Evolutionary conservation across 345 rosid genomes (phyloP), one percentile per base, ranked within the genome.

Genomic region (Citrus mangshanensis): DNA sequence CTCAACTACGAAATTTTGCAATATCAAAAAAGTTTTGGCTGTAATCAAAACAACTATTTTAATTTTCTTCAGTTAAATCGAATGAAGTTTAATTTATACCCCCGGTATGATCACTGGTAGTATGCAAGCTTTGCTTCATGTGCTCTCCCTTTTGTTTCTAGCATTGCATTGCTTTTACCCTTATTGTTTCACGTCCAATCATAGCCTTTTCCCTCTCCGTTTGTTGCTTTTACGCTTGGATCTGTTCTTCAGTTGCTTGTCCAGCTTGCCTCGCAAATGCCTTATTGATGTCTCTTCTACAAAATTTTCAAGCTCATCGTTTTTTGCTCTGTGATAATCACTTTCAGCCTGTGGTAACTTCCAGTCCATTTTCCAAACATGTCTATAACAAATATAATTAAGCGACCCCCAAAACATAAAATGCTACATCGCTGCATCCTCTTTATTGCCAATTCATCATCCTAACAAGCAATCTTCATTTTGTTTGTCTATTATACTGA

Each of bases 191-290:
- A 71, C 98, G 93, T 79, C 94, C 97, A 18, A 94, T 90, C 86
- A 92, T 94, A 82, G 97, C 97, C 82, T 90, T 95, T 84, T 94
- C 98, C 89, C 93, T 91, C 89, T 95, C 97, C 1, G 98, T 95
- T 75, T 90, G 99, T 51, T 92, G 86, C 77, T 87, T 82, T 80
- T 92, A 95, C 12, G 95, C 94, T 83, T 95, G 98, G 84, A 94
- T 95, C 82, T 94, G 97, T 79, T 94, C 97, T 83, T 92, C 99
- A 0, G 95, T 92, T 76, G 97, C 97, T 79, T 92, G 83, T 13
- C 97, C 89, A 86, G 94, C 92, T 79, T 87, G 94, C 82, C 92
- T 97, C 82, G 2, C 10, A 38, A 38, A 38, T 90, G 91, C 87
- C 98, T 89, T 70, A 93, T 82, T 65, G 90, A 82, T 78, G 97